Base-by-base conservation (phyloP, 768 basidiomycete species). In the Boletus pseudo-olivaceus region DNA sequence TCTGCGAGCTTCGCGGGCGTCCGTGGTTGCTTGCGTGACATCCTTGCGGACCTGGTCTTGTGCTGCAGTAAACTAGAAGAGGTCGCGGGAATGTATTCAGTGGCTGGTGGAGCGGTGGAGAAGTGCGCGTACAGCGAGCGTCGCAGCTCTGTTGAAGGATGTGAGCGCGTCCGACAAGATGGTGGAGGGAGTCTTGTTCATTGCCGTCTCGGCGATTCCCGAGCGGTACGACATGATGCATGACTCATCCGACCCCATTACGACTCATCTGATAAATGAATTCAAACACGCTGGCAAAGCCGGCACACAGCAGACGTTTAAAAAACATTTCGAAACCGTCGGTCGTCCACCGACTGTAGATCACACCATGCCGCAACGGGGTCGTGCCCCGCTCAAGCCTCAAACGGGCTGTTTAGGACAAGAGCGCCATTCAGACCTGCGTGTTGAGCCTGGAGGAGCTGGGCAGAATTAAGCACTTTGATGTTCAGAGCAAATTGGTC, bases 41-140 rank as follows among this genome's bases (percentile, higher is more conserved):
- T 86, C 81, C 38, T 71, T 67, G 57, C 78, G 78, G 5, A 80
- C 75, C 51, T 80, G 77, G n/a, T 78, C 76, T 56, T 88, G 84
- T 17, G 80, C 73, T 34, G 78, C 73, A 14, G 78, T 73, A 53
- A 85, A 74, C 85, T 87, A 45, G 27, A 27, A 17, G 35, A 47
- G 45, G 37, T 49, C 39, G 38, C 23, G 14, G 19, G 17, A 39
- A 55, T 51, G 43, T 4, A 38, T 48, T 48, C 26, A 51, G 56
- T 54, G n/a, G 6, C 29, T n/a, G 14, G 17, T 5, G 26, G 10
- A 41, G 27, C 4, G 14, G 41, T 43, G 48, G 7, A 40, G 7
- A 46, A 50, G 47, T 43, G 51, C 33, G 51, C 74, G 43, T 58
- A 79, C 78, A 17, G 78, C 77, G 33, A 67, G 64, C 1, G 71